Evolutionary conservation across 1,284 basidiomycete genomes (phyloP).

Genomic region (Pholiota adiposa): DNA sequence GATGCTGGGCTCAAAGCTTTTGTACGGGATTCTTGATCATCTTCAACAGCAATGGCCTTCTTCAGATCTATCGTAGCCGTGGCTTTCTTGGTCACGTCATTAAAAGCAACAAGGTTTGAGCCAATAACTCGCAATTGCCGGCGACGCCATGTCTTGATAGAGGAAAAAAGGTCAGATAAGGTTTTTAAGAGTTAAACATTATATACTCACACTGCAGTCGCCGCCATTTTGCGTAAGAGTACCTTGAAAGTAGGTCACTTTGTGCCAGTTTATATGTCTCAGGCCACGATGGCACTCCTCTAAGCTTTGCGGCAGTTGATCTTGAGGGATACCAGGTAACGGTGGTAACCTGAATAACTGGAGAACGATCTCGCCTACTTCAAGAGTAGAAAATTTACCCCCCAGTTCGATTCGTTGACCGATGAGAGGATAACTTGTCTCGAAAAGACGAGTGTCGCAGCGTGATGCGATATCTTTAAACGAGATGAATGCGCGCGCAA

Average conservation of each 20-base stretch:
- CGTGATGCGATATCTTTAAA: slow-evolving; percentile 84
- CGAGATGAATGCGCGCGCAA: slow-evolving; percentile 81
- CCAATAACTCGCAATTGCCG: slow-evolving; percentile 89
- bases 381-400: slow-evolving; percentile 58
- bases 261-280: slow-evolving; percentile 89
- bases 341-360: slow-evolving; percentile 92
- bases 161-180: background rate
- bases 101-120: slow-evolving; percentile 87
- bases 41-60: slow-evolving; percentile 79
- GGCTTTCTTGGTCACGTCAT: slow-evolving; percentile 91
- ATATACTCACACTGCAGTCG: slow-evolving; percentile 79
- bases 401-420: slow-evolving; percentile 69
- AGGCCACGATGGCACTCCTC: slow-evolving; percentile 93
- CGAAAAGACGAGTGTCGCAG: slow-evolving; percentile 84
- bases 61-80: slow-evolving; percentile 91
- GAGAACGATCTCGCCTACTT: slow-evolving; percentile 80
- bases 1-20: slow-evolving; percentile 46
- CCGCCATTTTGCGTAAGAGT: slow-evolving; percentile 93
- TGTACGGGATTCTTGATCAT: slow-evolving; percentile 63
- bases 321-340: slow-evolving; percentile 78
- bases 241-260: slow-evolving; percentile 91
- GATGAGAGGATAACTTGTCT: slow-evolving; percentile 84
- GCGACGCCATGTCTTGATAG: slow-evolving; percentile 80
- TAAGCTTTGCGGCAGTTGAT: slow-evolving; percentile 86
- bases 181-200: slow-evolving; percentile 9